Conservation (phyloP, 192 early-diverging fungal species). For the Geranomyces michiganensis region DNA sequence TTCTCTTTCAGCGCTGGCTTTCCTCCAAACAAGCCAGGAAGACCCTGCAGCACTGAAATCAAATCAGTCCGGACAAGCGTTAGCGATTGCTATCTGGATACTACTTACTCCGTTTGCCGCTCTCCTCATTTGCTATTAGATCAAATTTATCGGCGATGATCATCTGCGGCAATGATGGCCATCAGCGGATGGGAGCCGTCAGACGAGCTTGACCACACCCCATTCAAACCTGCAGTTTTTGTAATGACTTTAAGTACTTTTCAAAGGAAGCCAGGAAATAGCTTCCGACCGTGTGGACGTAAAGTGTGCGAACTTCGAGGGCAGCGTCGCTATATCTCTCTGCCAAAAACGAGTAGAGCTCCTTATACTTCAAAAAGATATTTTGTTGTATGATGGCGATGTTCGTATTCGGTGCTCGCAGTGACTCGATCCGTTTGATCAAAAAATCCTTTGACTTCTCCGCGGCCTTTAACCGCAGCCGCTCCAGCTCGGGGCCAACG, state of each 20-base stretch:
- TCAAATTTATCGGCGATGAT: conserved; percentile 80
- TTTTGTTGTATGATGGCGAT: conserved; percentile 92
- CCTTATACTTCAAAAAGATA: conserved; percentile 88
- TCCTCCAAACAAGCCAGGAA: conserved; percentile 45
- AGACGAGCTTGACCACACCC: neutral
- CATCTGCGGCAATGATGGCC: conserved; percentile 41
- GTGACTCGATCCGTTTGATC: conserved; percentile 79
- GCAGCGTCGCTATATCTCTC: conserved; percentile 88
- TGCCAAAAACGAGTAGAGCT: conserved; percentile 87
- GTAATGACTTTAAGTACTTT: conserved; percentile 75
- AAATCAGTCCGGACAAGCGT: neutral
- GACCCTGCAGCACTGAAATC: conserved; percentile 5
- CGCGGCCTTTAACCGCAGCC: conserved; percentile 78
- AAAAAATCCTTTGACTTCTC: conserved; percentile 88
- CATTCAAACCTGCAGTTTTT: conserved; percentile 67
- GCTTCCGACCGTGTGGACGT: conserved; percentile 80
- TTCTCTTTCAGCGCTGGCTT: conserved; percentile 79
- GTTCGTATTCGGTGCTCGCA: conserved; percentile 90
- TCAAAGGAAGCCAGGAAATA: conserved; percentile 93
- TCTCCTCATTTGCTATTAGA: conserved; percentile 86
- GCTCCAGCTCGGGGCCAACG: conserved; percentile 89
- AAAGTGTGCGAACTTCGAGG: conserved; percentile 81
- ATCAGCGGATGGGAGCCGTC: neutral
- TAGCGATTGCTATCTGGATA: neutral
- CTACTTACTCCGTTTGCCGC: conserved; percentile 59